A percentile compares a stretch with the other conserved stretches of the same genome.
Evolutionary conservation across 305 asterid genomes (phyloP).

Genomic region (Petunia hybrid): DNA sequence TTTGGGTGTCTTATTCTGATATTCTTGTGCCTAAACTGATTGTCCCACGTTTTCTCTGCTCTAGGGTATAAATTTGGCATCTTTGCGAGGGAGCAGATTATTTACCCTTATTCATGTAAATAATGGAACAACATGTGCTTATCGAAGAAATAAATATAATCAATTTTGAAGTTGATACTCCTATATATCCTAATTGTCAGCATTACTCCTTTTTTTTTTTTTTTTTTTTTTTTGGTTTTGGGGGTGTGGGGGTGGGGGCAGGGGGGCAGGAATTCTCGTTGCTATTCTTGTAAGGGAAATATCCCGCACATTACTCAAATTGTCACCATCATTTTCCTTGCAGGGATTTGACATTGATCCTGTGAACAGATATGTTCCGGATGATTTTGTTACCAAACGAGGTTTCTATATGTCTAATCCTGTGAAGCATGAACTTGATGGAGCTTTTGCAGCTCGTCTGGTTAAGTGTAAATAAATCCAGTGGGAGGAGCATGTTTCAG

Average conservation of each 20-base stretch:
- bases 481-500: conserved; percentile 10
- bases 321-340: conserved; percentile 31
- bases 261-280: not conserved
- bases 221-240: not conserved
- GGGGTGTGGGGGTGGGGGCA: not conserved
- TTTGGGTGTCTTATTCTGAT: conserved; percentile 7
- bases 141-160: not conserved
- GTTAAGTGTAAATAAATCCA: conserved; percentile 49
- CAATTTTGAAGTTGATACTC: not conserved
- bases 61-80: not conserved
- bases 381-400: conserved; percentile 55
- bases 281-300: not conserved
- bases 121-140: not conserved
- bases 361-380: conserved; percentile 62
- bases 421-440: conserved; percentile 78
- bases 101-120: not conserved
- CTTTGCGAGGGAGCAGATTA: not conserved
- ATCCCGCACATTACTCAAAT: not conserved
- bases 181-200: not conserved
- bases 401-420: conserved; percentile 84
- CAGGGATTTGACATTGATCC: conserved; percentile 81
- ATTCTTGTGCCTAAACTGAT: not conserved
- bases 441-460: conserved; percentile 99
- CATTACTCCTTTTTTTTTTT: not conserved
- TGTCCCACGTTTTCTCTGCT: not conserved